A percentile compares a stretch with the other conserved stretches of the same genome.
Conservation (phyloP, 306 rosid genomes). For the Dryas drummondii region DNA sequence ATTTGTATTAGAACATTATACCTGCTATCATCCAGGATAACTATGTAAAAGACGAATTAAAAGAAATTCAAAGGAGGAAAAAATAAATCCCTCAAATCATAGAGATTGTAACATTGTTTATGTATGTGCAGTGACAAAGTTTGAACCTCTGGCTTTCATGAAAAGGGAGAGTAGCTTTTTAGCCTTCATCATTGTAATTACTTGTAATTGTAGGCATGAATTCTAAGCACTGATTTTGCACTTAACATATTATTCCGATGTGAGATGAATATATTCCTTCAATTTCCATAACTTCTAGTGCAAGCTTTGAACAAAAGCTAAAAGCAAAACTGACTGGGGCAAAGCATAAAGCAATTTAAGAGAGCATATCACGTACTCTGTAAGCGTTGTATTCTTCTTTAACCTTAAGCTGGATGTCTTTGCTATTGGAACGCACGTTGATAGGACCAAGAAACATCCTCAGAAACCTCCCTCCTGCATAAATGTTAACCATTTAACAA, state of each 20-base stretch:
- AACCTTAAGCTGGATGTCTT: constrained; percentile 89
- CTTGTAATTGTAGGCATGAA: neutral
- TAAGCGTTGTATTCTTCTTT: constrained; percentile 97
- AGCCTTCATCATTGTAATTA: neutral
- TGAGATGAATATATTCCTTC: neutral
- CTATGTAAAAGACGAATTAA: neutral
- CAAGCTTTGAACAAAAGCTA: neutral
- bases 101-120: neutral
- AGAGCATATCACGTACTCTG: constrained; percentile 44
- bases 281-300: neutral
- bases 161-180: neutral
- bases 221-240: neutral
- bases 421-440: constrained; percentile 81
- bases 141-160: neutral
- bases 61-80: neutral
- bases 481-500: neutral
- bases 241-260: neutral
- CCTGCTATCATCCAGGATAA: neutral
- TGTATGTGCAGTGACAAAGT: neutral
- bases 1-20: neutral
- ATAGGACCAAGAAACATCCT: constrained; percentile 96
- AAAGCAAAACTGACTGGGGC: neutral
- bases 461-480: constrained; percentile 60
- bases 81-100: neutral
- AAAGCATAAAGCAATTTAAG: neutral